Base-by-base conservation (phyloP, 2,329 filamentous ascomycete species). In the Paraphoma chrysanthemicola region DNA sequence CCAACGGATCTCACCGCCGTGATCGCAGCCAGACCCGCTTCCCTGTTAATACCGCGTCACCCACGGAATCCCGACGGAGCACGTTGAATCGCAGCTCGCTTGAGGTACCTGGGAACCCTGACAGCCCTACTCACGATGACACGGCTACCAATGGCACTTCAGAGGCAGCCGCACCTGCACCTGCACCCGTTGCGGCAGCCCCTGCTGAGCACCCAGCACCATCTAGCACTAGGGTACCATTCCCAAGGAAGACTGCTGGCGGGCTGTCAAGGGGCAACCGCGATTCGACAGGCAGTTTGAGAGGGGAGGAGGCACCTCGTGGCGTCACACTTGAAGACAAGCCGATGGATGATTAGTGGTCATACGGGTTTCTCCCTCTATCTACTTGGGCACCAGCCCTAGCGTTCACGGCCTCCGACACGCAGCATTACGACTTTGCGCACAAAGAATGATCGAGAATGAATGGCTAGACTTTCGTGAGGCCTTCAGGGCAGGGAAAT, bases 21-120 rank as follows among this genome's bases (percentile, higher is more conserved):
- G 93, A 97, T 71, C 88, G 91, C 66, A 96, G 91, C 74, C 78
- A 81, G 70, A 96, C 91, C 8, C 86, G 93, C 41, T 97, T 97
- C 82, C 95, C 92, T 1, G 90, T 97, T 44, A 72, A 73, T 51
- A 74, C 73, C n/a, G 67, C 90, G 6, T 87, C 86, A 63, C 78
- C 80, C 3, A 79, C 77, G 2, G 75, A 85, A 79, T 61, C 62
- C 7, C 68, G 88, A 85, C 59, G 87, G 81, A 45, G 79, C 82
- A 54, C 81, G 79, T 58, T 86, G 82, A 82, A 84, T 36, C 75
- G 86, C 51, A 81, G 88, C 45, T 95, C 91, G 70, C 85, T 97
- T 2, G 92, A 96, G 68, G 93, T 97, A 2, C 93, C 93, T 3
- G 85, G 86, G 46, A 84, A 80, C 57, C 82, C 84, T 41, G 79